Base-by-base conservation (phyloP, 768 basidiomycete genomes). In the Collybia sordida region DNA sequence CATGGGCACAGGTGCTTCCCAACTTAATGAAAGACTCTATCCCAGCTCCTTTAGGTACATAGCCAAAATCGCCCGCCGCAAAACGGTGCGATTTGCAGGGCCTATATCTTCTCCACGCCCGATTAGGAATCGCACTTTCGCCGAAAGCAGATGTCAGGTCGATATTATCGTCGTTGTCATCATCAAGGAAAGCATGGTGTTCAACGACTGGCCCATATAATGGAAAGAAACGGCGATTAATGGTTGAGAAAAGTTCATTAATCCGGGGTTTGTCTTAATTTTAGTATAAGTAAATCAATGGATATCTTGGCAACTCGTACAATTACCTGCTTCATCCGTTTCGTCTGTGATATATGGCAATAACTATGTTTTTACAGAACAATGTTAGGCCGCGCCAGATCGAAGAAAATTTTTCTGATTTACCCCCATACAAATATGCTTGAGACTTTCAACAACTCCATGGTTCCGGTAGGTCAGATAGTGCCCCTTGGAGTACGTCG, bases 1-100 rank as follows among this genome's bases (percentile, higher is more conserved):
- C 41, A 35, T 53, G 46, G 37, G 36, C 37, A 17, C 43, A 12
- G 19, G 44, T 3, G 21, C 48, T 53, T 25, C 52, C 52, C 18
- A 54, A 22, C 47, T 28, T 45, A 11, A 54, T 48, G 42, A 55
- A 55, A 2, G 28, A 25, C 37, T 55, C 49, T 18, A 55, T 43
- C 9, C 45, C 53, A 17, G 42, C 34, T 18, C 36, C 53, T 14
- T 37, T 28, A 17, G 53, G 49, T 12, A 55, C 21, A 39, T 51
- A 55, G 15, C 53, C 53, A n/a, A 50, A 47, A 31, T 55, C 53
- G 44, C 53, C 49, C 2, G 39, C 42, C 17, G 24, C 23, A 15
- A 49, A 12, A 18, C 39, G 31, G 6, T 42, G 17, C 6, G 36
- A 4, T 5, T 6, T 25, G 24, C 15, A 28, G 14, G 36, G 25